phyloP scores from a whole-genome alignment of 441 rosid genomes.

The Populus hybrid region DNA sequence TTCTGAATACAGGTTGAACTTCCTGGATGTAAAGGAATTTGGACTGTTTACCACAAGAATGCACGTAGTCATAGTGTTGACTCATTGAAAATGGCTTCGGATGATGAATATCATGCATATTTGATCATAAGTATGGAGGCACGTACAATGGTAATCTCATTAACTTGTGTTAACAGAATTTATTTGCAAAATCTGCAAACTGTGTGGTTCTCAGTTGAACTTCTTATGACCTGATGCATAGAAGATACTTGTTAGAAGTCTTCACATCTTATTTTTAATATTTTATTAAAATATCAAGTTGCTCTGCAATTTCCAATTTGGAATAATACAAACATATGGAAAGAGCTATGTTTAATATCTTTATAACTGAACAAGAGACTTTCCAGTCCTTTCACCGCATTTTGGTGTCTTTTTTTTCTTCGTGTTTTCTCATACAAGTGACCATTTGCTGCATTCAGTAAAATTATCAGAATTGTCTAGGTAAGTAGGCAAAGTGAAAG shows the following conservation, averaged over 20 bases:
- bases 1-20: slow-evolving; percentile 74
- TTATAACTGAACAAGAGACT: not conserved
- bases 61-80: slow-evolving; percentile 71
- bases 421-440: not conserved
- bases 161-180: not conserved
- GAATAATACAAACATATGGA: not conserved
- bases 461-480: not conserved
- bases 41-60: slow-evolving; percentile 98
- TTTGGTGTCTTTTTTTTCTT: not conserved
- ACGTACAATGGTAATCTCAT: slow-evolving; percentile 77
- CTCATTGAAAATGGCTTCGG: slow-evolving; percentile 66
- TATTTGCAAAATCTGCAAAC: not conserved
- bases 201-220: not conserved
- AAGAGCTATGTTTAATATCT: not conserved
- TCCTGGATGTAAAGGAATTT: slow-evolving; percentile 96
- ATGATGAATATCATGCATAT: slow-evolving; percentile 98
- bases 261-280: not conserved
- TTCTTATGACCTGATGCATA: not conserved
- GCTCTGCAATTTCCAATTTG: not conserved
- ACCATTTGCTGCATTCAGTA: not conserved
- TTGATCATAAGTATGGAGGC: slow-evolving; percentile 94
- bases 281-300: too few species aligned
- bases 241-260: not conserved
- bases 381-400: not conserved
- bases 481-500: not conserved